These are phyloP conservation scores for Bidens hawaiensis DNA, from an alignment of 140 eudicot genomes.

Conservation along the genomic window DNA sequence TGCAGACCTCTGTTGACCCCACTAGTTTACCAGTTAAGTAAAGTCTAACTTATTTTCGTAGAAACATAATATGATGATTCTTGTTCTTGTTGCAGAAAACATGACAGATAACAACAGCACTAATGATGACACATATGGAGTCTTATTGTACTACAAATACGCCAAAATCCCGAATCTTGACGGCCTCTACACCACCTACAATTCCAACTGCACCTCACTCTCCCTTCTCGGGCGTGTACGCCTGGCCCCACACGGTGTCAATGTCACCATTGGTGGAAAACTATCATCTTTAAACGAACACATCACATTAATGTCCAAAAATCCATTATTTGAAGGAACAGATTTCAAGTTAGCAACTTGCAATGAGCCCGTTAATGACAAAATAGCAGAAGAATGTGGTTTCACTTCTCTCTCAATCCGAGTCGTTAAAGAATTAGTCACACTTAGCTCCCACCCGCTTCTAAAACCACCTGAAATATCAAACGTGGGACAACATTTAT, in stretches of 20 bases:
- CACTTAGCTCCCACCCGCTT: conserved; percentile 67
- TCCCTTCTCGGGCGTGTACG: conserved; percentile 85
- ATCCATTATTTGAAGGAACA: conserved; percentile 64
- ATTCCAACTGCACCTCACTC: conserved; percentile 68
- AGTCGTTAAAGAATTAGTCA: conserved; percentile 88
- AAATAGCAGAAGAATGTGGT: conserved; percentile 79
- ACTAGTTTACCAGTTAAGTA: background rate
- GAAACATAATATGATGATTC: conserved; percentile 7
- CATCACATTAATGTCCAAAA: conserved; percentile 45
- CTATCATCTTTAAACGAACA: conserved; percentile 56
- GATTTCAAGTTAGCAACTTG: conserved; percentile 91
- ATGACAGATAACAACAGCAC: conserved; percentile 28
- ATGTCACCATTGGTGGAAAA: conserved; percentile 91
- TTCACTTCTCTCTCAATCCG: conserved; percentile 85
- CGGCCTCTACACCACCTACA: conserved; percentile 56
- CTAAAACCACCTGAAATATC: conserved; percentile 66
- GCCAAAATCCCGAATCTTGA: conserved; percentile 52
- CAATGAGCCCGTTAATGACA: conserved; percentile 51
- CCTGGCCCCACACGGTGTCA: conserved; percentile 79
- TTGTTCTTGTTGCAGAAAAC: conserved; percentile 29
- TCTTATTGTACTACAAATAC: conserved; percentile 71
- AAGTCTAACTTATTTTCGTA: background rate
- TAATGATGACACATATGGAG: conserved; percentile 47
- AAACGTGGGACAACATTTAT: conserved; percentile 78
- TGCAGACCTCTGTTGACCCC: background rate